phyloP scores from a whole-genome alignment of 495 filamentous ascomycete genomes.

The Hypomontagnella monticulosa region DNA sequence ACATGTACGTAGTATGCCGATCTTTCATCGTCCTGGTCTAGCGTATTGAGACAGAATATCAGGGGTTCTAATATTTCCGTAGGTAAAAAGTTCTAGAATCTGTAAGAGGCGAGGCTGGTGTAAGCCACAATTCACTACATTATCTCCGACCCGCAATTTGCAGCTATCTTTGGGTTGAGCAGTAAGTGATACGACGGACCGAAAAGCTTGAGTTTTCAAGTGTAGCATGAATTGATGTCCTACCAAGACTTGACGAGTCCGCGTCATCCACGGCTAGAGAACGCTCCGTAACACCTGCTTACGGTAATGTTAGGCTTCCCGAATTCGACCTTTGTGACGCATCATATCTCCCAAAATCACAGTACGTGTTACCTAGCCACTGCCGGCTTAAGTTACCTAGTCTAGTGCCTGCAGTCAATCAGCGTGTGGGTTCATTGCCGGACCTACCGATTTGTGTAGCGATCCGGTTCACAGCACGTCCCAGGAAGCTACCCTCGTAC shows the following conservation, averaged over 20 bases:
- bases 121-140: neutral
- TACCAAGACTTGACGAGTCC: conserved; percentile 20
- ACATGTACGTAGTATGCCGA: neutral
- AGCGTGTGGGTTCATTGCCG: conserved; percentile 5
- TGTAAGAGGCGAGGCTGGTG: neutral
- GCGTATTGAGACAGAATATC: neutral
- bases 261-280: conserved; percentile 21
- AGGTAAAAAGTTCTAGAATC: neutral
- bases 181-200: neutral
- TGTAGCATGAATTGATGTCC: conserved; percentile 20
- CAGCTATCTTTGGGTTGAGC: neutral
- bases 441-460: neutral
- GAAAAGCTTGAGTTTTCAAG: conserved; percentile 24
- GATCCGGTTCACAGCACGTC: neutral
- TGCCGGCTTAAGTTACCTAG: neutral
- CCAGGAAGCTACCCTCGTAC: conserved; percentile 1
- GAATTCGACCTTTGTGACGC: conserved; percentile 7
- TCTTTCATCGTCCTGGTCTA: neutral
- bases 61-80: conserved; percentile 14
- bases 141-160: too few species aligned
- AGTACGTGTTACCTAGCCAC: neutral
- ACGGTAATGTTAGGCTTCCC: neutral
- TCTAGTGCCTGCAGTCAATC: neutral
- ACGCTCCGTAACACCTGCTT: conserved; percentile 11
- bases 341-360: conserved; percentile 17